Evolutionary conservation across 2,329 filamentous ascomycete genomes (phyloP).

Genomic region (Aspergillus persii): DNA sequence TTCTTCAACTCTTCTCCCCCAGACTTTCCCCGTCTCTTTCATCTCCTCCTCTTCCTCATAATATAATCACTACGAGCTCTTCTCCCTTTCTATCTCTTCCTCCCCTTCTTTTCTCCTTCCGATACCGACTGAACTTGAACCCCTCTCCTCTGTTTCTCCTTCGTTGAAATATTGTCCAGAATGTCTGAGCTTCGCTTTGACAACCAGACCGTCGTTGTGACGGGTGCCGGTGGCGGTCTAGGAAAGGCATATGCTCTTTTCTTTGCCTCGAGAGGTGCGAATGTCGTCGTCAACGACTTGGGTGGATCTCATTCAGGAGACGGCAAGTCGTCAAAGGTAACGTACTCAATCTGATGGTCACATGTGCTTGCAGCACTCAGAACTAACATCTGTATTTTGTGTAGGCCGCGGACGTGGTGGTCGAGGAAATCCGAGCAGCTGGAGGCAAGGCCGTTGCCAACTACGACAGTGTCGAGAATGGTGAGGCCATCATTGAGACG

Average conservation of each 20-base stretch:
- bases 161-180: slow-evolving; percentile 16
- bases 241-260: slow-evolving; percentile 83
- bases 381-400: slow-evolving; percentile 35
- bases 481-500: slow-evolving; percentile 83
- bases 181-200: slow-evolving; percentile 79
- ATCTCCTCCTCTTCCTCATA: neutral
- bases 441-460: slow-evolving; percentile 97
- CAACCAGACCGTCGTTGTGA: slow-evolving; percentile 85
- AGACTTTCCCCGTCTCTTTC: slow-evolving; percentile 18
- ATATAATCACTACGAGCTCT: neutral
- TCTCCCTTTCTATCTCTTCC: slow-evolving; percentile 4
- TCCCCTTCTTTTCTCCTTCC: slow-evolving; percentile 4
- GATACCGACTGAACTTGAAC: neutral
- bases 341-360: neutral
- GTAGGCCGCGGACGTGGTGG: slow-evolving; percentile 61
- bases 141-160: slow-evolving; percentile 9
- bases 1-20: slow-evolving; percentile 27
- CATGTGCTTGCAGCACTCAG: slow-evolving; percentile 49
- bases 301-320: slow-evolving; percentile 92
- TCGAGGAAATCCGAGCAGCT: slow-evolving; percentile 62
- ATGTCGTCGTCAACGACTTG: slow-evolving; percentile 94
- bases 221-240: slow-evolving; percentile 78
- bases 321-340: slow-evolving; percentile 79
- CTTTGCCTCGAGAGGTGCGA: slow-evolving; percentile 88
- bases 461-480: slow-evolving; percentile 81